A percentile compares a stretch with the other conserved stretches of the same genome.
These are phyloP conservation scores for Anthracocystis setariae DNA, from an alignment of 1,284 basidiomycete genomes.

Conservation along the genomic window DNA sequence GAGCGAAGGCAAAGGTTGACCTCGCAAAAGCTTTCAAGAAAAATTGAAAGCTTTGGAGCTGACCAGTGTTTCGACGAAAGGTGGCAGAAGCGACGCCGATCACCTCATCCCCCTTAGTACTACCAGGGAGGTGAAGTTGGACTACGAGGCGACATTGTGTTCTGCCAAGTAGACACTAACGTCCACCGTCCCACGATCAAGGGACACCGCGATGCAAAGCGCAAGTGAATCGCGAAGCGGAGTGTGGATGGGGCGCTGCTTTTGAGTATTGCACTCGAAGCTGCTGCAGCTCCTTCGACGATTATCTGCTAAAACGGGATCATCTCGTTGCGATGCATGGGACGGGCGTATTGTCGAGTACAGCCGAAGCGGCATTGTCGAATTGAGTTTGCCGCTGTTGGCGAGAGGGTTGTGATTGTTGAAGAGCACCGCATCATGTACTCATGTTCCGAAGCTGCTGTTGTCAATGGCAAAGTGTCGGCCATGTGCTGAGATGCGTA, in stretches of 20 bases:
- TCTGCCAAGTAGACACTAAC: slow-evolving; percentile 20
- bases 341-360: slow-evolving; percentile 22
- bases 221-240: slow-evolving; percentile 18
- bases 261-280: slow-evolving; percentile 3
- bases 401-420: slow-evolving; percentile 11
- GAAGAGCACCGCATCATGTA: slow-evolving; percentile 32
- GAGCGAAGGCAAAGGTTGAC: slow-evolving; percentile 31
- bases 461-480: slow-evolving; percentile 14
- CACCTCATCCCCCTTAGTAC: slow-evolving; percentile 38
- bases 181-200: slow-evolving; percentile 25
- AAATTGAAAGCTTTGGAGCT: slow-evolving; percentile 12
- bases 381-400: slow-evolving; percentile 22
- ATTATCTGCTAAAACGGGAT: slow-evolving; percentile 14
- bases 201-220: slow-evolving; percentile 37
- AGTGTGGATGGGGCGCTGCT: slow-evolving; percentile 18
- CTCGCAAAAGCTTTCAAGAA: slow-evolving; percentile 14
- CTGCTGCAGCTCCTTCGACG: slow-evolving; percentile 28
- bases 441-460: slow-evolving; percentile 7
- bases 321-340: slow-evolving; percentile 18
- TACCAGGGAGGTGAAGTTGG: slow-evolving; percentile 17
- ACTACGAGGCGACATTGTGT: slow-evolving; percentile 41
- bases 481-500: slow-evolving; percentile 49
- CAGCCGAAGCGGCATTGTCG: slow-evolving; percentile 30
- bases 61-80: slow-evolving; percentile 30
- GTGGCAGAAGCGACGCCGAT: slow-evolving; percentile 11